phyloP scores from a whole-genome alignment of 116 monocot species.

The Iris pallida region DNA sequence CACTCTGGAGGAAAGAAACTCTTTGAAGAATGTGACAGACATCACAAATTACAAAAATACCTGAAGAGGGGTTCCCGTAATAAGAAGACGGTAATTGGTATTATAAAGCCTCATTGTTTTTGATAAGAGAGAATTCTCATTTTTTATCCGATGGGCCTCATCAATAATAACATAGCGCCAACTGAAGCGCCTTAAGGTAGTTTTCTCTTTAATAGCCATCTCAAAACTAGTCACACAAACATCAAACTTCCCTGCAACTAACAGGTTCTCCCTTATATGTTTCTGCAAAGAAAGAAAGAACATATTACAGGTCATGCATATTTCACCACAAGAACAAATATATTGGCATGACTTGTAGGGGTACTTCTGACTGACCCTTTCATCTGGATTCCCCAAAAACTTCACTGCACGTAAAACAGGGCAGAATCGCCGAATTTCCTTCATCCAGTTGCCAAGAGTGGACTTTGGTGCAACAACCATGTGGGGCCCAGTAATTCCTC shows the following conservation, averaged over 20 bases:
- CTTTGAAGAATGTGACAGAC: too few relatives aligned
- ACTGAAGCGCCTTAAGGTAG: slow-evolving; percentile 73
- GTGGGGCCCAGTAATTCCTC: slow-evolving; percentile 96
- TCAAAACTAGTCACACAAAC: slow-evolving; percentile 99
- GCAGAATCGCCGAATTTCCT: slow-evolving; percentile 90
- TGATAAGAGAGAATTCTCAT: slow-evolving; percentile 98
- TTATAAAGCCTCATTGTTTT: slow-evolving; percentile 95
- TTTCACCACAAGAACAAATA: not conserved
- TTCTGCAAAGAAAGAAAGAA: slow-evolving; percentile 36
- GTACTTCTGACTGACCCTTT: slow-evolving; percentile 55
- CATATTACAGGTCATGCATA: not conserved
- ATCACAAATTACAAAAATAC: slow-evolving; percentile 19
- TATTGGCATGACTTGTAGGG: too few relatives aligned
- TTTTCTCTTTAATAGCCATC: slow-evolving; percentile 98
- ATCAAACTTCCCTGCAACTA: slow-evolving; percentile 97
- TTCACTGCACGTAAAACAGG: slow-evolving; percentile 87
- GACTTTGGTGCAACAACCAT: slow-evolving; percentile 99
- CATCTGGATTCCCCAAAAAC: slow-evolving; percentile 93
- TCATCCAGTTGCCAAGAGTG: slow-evolving; percentile 99
- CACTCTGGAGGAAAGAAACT: too few relatives aligned
- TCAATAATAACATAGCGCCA: slow-evolving; percentile 99
- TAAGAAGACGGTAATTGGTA: slow-evolving; percentile 94
- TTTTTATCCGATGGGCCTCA: slow-evolving; percentile 98
- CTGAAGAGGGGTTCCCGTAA: slow-evolving; percentile 98
- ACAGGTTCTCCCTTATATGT: slow-evolving; percentile 78